A percentile compares a stretch with the other conserved stretches of the same genome.
Conservation (phyloP, 129 eudicot species). For the Helianthus tuberosus region DNA sequence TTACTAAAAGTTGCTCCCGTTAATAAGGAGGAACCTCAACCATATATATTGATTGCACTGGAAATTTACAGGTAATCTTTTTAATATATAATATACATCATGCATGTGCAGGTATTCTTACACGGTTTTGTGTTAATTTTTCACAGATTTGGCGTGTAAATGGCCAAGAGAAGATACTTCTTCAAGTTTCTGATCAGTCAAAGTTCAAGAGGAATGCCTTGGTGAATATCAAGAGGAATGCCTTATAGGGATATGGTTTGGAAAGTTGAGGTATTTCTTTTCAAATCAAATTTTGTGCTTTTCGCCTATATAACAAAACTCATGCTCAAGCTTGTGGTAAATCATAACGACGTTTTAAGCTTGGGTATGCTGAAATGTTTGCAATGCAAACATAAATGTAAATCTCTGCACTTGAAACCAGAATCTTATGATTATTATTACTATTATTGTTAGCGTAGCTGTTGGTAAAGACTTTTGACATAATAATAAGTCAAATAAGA, state of each 20-base stretch:
- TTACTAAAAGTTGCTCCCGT: constrained; percentile 78
- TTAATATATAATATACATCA: constrained; percentile 15
- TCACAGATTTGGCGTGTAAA: constrained; percentile 93
- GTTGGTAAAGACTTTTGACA: background rate
- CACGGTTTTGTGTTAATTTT: constrained; percentile 3
- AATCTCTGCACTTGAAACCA: too few species aligned
- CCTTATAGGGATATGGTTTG: constrained; percentile 90
- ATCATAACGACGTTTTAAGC: too few species aligned
- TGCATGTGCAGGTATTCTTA: constrained; percentile 9
- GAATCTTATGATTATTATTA: too few species aligned
- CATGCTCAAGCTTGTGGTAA: too few species aligned
- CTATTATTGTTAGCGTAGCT: too few species aligned
- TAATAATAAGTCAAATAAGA: background rate
- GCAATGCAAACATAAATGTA: too few species aligned
- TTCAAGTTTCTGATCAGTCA: constrained; percentile 64
- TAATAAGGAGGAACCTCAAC: constrained; percentile 75
- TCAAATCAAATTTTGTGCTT: background rate
- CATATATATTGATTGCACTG: constrained; percentile 74
- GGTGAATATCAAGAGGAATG: constrained; percentile 84
- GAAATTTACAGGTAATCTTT: constrained; percentile 68
- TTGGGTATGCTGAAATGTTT: too few species aligned
- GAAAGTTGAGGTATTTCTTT: constrained; percentile 64
- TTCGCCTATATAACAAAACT: background rate
- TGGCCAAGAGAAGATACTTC: constrained; percentile 68
- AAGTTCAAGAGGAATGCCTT: constrained; percentile 91